Conservation (phyloP, 108 stramenopile species). For the Conticribra weissflogii region DNA sequence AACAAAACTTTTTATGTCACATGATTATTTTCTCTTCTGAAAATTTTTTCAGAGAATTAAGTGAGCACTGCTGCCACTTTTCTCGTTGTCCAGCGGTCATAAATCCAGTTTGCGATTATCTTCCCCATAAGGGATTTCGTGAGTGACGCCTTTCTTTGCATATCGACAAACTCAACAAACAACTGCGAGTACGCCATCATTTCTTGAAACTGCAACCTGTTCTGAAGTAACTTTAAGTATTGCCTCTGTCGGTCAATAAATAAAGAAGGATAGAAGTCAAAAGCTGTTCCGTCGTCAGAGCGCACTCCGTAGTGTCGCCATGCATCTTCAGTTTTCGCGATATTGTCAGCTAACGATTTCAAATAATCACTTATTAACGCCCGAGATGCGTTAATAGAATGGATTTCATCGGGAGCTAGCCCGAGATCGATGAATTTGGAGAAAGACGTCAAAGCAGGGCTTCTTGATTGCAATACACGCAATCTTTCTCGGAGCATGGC, state of each 20-base stretch:
- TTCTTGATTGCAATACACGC: background rate
- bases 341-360: conserved; percentile 15
- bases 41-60: no score
- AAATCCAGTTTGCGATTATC: conserved; percentile 18
- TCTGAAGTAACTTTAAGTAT: background rate
- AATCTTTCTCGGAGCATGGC: background rate
- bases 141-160: background rate
- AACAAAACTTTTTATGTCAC: no score
- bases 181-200: conserved; percentile 31
- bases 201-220: conserved; percentile 27
- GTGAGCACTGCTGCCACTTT: no score
- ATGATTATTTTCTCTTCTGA: no score
- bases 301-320: conserved; percentile 18
- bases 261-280: background rate
- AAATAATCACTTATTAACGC: background rate
- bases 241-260: conserved; percentile 1
- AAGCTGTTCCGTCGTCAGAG: conserved; percentile 1
- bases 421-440: conserved; percentile 7
- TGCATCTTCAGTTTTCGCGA: conserved; percentile 14
- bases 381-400: background rate
- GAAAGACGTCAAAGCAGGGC: background rate
- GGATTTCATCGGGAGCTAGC: background rate
- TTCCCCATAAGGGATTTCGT: background rate
- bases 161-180: conserved; percentile 17
- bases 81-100: conserved; percentile 4